Evolutionary conservation across 306 rosid genomes (phyloP).

Genomic region (Cyclanthera cordifolia): DNA sequence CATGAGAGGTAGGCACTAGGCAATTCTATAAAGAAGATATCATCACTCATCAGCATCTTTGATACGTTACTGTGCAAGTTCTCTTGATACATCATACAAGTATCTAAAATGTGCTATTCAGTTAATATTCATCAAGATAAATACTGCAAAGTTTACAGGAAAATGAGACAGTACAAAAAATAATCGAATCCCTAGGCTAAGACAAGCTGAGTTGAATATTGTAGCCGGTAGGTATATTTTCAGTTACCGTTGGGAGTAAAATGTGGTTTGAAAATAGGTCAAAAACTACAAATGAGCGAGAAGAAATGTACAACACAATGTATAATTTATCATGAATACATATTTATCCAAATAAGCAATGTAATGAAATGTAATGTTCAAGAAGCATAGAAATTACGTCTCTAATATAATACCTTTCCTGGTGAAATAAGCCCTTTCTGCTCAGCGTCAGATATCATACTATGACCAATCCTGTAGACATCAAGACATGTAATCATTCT

Average conservation of each 20-base stretch:
- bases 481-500: not conserved
- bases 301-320: not conserved
- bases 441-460: constrained; percentile 92
- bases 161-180: not conserved
- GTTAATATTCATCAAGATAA: not conserved
- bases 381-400: not conserved
- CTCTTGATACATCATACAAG: not conserved
- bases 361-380: not conserved
- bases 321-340: too few relatives aligned
- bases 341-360: too few relatives aligned
- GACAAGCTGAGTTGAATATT: not conserved
- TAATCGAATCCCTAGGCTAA: not conserved
- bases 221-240: not conserved
- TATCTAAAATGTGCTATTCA: not conserved
- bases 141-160: not conserved
- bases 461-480: constrained; percentile 77
- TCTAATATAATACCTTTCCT: constrained; percentile 54
- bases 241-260: not conserved
- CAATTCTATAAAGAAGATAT: not conserved
- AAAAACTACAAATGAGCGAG: not conserved
- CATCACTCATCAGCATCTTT: not conserved
- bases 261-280: too few relatives aligned
- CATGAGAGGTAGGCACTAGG: not conserved
- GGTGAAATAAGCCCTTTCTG: constrained; percentile 74
- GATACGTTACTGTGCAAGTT: not conserved